Conservation (phyloP, 495 filamentous ascomycete genomes). For the Penicillium manginii region DNA sequence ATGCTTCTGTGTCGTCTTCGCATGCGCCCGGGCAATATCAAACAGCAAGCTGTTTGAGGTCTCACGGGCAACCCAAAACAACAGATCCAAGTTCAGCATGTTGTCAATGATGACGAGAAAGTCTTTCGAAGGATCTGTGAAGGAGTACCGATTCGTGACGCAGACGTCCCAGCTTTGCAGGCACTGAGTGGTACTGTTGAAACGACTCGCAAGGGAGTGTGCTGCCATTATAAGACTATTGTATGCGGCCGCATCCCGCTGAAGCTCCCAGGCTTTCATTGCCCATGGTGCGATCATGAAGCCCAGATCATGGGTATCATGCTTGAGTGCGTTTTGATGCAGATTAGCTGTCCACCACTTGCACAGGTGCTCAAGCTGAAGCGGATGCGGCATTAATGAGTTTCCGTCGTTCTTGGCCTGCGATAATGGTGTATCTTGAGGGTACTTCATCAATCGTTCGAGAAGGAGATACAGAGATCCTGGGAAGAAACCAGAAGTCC, state of each 20-base stretch:
- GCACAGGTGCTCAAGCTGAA: constrained; percentile 38
- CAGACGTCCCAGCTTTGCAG: constrained; percentile 45
- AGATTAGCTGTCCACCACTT: constrained; percentile 40
- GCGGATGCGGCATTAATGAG: constrained; percentile 10
- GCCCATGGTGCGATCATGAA: constrained; percentile 49
- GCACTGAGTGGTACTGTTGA: constrained; percentile 32
- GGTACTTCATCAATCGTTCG: constrained; percentile 28
- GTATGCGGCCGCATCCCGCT: constrained; percentile 32
- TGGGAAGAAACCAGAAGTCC: constrained; percentile 48
- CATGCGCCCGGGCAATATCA: constrained; percentile 43
- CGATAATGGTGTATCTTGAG: background rate
- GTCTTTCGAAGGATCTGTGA: constrained; percentile 27
- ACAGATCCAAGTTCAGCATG: constrained; percentile 51
- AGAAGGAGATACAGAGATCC: constrained; percentile 39
- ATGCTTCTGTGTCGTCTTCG: constrained; percentile 34
- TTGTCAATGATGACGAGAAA: constrained; percentile 52
- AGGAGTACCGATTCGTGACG: constrained; percentile 37
- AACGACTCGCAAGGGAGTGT: constrained; percentile 40
- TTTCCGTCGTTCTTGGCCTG: no score
- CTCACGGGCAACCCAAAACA: constrained; percentile 47
- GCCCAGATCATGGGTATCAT: constrained; percentile 48
- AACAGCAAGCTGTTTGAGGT: constrained; percentile 29
- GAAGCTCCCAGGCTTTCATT: constrained; percentile 41
- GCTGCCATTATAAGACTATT: constrained; percentile 39
- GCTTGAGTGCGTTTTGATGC: constrained; percentile 35